Conservation (phyloP, 257 asterid species). For the Solanum medicagineum region DNA sequence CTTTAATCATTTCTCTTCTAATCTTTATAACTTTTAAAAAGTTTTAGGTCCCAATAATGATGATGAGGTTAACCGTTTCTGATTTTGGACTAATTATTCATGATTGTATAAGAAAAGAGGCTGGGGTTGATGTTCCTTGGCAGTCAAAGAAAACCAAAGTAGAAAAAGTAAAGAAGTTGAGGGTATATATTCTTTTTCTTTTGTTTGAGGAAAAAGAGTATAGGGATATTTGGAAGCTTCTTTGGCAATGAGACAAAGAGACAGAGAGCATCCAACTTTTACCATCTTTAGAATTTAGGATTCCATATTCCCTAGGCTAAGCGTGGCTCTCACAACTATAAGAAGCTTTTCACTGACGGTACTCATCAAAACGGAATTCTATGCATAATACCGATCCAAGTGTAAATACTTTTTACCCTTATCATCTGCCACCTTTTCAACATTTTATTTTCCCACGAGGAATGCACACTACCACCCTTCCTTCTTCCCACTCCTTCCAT, state of each 20-base stretch:
- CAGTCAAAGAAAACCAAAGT: not conserved
- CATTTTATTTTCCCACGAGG: not conserved
- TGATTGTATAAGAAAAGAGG: not conserved
- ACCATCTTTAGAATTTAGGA: not conserved
- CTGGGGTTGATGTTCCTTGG: not conserved
- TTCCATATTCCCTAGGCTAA: not conserved
- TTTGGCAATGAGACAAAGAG: not conserved
- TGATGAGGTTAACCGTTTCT: not conserved
- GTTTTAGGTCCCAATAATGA: not conserved
- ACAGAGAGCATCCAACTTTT: not conserved
- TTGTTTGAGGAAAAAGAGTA: not conserved
- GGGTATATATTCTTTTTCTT: not conserved
- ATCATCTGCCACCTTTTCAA: not conserved
- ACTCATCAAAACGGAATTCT: not conserved
- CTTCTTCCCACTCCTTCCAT: not conserved
- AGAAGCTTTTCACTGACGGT: not conserved
- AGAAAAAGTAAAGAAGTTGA: not conserved
- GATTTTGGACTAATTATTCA: not conserved
- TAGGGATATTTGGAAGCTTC: not conserved
- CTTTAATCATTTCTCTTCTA: not conserved
- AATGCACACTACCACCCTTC: not conserved
- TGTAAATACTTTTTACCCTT: not conserved
- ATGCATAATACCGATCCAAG: not conserved
- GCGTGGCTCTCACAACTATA: slow-evolving; percentile 1
- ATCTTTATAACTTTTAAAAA: not conserved